Conservation (phyloP, 2,329 filamentous ascomycete species). For the Ophiostoma sp. region DNA sequence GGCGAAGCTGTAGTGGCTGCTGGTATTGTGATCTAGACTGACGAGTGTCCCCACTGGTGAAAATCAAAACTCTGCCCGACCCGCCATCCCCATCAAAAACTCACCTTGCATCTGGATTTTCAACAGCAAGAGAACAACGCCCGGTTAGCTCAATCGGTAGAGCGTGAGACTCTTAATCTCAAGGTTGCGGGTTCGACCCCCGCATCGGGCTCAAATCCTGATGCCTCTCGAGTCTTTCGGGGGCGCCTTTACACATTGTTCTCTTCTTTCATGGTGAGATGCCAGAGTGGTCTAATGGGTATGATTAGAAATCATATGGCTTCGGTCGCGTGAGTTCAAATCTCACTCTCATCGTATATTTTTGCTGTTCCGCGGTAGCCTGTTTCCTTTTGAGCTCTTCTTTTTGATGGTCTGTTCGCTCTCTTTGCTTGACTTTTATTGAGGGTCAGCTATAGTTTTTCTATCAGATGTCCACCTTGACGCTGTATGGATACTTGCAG, state of each 20-base stretch:
- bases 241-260: not conserved
- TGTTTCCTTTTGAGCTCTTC: too few relatives aligned
- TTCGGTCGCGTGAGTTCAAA: slow-evolving; percentile 10
- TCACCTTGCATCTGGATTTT: not conserved
- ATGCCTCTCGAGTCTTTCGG: slow-evolving; percentile 27
- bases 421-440: too few relatives aligned
- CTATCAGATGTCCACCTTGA: too few relatives aligned
- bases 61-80: not conserved
- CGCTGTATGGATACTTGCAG: too few relatives aligned
- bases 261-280: slow-evolving; percentile 9
- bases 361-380: not conserved
- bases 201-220: slow-evolving; percentile 44
- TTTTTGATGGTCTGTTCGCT: too few relatives aligned
- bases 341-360: slow-evolving; percentile 5
- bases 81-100: not conserved
- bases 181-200: slow-evolving; percentile 40
- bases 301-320: slow-evolving; percentile 11
- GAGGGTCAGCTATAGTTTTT: too few relatives aligned
- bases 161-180: slow-evolving; percentile 63
- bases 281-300: slow-evolving; percentile 9
- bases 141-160: slow-evolving; percentile 65
- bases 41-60: too few relatives aligned
- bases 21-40: too few relatives aligned
- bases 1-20: slow-evolving; percentile 9
- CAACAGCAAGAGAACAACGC: slow-evolving; percentile 31